phyloP scores from a whole-genome alignment of 2,329 filamentous ascomycete species.

The Arthrobotrys iridis region DNA sequence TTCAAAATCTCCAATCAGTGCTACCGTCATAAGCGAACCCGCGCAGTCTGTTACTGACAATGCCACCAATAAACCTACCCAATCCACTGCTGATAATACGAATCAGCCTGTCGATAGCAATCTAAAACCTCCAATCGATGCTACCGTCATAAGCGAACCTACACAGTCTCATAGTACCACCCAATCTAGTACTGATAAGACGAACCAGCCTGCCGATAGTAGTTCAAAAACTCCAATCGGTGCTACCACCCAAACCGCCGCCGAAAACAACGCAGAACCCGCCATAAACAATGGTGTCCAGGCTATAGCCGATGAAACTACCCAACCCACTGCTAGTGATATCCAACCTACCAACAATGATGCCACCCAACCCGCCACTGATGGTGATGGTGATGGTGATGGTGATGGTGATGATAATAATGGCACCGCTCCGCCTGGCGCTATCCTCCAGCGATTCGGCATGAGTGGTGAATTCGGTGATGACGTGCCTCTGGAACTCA shows the following conservation, averaged over 20 bases:
- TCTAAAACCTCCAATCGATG: background rate
- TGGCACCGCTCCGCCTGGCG: background rate
- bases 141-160: background rate
- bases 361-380: background rate
- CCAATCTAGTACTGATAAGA: background rate
- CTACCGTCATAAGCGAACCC: background rate
- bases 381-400: background rate
- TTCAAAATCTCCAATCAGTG: background rate
- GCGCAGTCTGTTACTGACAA: background rate
- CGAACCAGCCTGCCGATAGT: background rate
- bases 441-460: constrained; percentile 1
- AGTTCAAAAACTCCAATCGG: background rate
- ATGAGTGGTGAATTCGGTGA: constrained; percentile 18
- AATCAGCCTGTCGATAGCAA: background rate
- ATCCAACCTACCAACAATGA: background rate
- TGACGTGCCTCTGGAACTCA: constrained; percentile 1
- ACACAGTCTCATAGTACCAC: background rate
- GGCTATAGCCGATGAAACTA: background rate
- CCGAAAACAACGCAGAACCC: background rate
- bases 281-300: background rate
- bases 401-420: background rate
- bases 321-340: constrained; percentile 8
- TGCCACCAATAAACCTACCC: background rate
- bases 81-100: background rate
- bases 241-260: background rate